Percentiles rank a stretch among this genome's conserved stretches.
These are phyloP conservation scores for Erigeron philadelphicus DNA, from an alignment of 140 eudicot species.

Conservation along the genomic window DNA sequence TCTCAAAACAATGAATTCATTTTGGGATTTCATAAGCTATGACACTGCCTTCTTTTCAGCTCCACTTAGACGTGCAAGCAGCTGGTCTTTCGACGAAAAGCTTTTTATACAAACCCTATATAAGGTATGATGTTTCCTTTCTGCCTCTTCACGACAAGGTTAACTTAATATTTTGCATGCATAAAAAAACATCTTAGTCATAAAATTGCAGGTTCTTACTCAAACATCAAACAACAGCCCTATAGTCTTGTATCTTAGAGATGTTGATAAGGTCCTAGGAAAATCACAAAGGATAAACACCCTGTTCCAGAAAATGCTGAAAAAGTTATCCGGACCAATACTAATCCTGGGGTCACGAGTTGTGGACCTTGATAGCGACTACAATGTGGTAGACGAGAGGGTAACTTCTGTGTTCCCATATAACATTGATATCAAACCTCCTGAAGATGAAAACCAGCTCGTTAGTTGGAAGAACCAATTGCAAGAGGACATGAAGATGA, in stretches of 20 bases:
- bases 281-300: conserved; percentile 61
- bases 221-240: conserved; percentile 59
- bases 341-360: conserved; percentile 74
- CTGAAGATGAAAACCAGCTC: conserved; percentile 69
- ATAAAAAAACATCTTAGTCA: conserved; percentile 39
- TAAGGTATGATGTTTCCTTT: conserved; percentile 45
- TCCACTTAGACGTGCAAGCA: conserved; percentile 68
- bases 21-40: conserved; percentile 6
- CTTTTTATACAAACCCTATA: conserved; percentile 74
- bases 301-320: conserved; percentile 82
- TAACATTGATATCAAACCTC: conserved; percentile 76
- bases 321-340: conserved; percentile 62
- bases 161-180: neutral
- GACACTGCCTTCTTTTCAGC: conserved; percentile 43
- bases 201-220: conserved; percentile 56
- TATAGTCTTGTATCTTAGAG: conserved; percentile 72
- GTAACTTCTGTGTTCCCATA: conserved; percentile 69
- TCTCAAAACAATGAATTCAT: neutral
- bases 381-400: conserved; percentile 48
- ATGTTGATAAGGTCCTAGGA: conserved; percentile 63
- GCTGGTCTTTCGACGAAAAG: conserved; percentile 89
- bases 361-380: conserved; percentile 33
- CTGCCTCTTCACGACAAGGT: neutral
- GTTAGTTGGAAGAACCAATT: conserved; percentile 81
- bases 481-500: conserved; percentile 96